Evolutionary conservation across 352 stramenopile species (phyloP).

Genomic region (Elongisporangium undulatum): DNA sequence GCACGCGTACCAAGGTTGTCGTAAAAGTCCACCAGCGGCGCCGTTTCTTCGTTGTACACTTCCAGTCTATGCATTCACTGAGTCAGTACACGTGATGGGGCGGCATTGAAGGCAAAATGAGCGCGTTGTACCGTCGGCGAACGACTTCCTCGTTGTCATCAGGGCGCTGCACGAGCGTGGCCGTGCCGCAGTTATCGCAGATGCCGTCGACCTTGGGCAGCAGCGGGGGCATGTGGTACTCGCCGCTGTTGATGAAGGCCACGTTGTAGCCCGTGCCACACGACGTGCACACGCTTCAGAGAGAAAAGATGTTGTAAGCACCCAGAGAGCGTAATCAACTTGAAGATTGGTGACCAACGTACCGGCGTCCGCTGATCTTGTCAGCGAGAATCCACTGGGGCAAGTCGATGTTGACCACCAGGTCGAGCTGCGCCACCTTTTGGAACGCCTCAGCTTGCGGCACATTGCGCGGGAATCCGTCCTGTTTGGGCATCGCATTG

Average conservation of each 20-base stretch:
- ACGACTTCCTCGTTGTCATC: slow-evolving; percentile 85
- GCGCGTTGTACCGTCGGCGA: slow-evolving; percentile 37
- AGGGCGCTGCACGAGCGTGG: slow-evolving; percentile 69
- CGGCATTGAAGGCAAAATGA: slow-evolving; percentile 1
- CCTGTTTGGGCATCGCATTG: slow-evolving; percentile 19
- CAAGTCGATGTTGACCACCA: slow-evolving; percentile 88
- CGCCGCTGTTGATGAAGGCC: slow-evolving; percentile 77
- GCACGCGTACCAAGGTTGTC: slow-evolving; percentile 34
- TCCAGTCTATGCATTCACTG: slow-evolving; percentile 34
- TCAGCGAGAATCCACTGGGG: slow-evolving; percentile 85
- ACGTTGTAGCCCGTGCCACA: slow-evolving; percentile 89
- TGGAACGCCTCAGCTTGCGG: slow-evolving; percentile 83
- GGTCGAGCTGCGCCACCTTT: slow-evolving; percentile 64
- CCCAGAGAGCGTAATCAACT: neutral
- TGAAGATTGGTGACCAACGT: slow-evolving; percentile 3
- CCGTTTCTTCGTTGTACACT: slow-evolving; percentile 88
- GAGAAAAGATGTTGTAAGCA: neutral
- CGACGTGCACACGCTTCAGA: slow-evolving; percentile 62
- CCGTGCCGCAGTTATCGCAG: slow-evolving; percentile 74
- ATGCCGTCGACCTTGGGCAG: slow-evolving; percentile 81
- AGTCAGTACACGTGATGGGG: slow-evolving; percentile 1
- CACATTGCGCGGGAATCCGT: slow-evolving; percentile 89
- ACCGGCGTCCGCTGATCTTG: slow-evolving; percentile 88
- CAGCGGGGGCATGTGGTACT: slow-evolving; percentile 89
- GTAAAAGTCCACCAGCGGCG: slow-evolving; percentile 87